phyloP scores from a whole-genome alignment of 805 yeast genomes.

The Spathaspora passalidarum region DNA sequence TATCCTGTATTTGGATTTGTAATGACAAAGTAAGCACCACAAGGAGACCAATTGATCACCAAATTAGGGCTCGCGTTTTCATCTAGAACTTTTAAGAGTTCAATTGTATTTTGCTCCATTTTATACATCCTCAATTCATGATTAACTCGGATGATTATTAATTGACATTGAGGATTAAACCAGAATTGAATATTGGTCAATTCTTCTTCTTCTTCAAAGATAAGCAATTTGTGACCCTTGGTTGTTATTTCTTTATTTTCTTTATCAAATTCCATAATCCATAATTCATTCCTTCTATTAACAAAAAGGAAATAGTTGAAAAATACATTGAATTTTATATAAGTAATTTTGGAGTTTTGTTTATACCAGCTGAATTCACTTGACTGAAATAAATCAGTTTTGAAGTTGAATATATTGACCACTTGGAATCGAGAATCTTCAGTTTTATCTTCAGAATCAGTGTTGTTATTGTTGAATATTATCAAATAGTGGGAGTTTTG shows the following conservation, averaged over 20 bases:
- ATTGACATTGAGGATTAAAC: slow-evolving; percentile 23
- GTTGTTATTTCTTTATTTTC: slow-evolving; percentile 9
- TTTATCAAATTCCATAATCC: slow-evolving; percentile 17
- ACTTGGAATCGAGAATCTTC: slow-evolving; percentile 25
- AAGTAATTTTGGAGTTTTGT: slow-evolving; percentile 13
- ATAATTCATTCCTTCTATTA: slow-evolving; percentile 22
- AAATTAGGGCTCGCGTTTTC: slow-evolving; percentile 1
- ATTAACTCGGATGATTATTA: slow-evolving; percentile 15
- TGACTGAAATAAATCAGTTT: slow-evolving; percentile 24
- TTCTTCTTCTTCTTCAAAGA: slow-evolving; percentile 1
- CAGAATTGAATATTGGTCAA: neutral
- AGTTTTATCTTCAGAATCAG: slow-evolving; percentile 7
- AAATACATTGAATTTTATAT: slow-evolving; percentile 23
- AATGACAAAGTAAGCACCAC: slow-evolving; percentile 30
- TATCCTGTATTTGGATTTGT: slow-evolving; percentile 16
- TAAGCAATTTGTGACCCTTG: slow-evolving; percentile 14
- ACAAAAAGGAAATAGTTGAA: slow-evolving; percentile 27
- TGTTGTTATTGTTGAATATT: slow-evolving; percentile 21
- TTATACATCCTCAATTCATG: slow-evolving; percentile 9
- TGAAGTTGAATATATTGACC: slow-evolving; percentile 29
- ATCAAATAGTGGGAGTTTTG: slow-evolving; percentile 38
- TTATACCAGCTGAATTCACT: slow-evolving; percentile 29
- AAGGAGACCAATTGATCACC: slow-evolving; percentile 29
- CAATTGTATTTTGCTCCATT: slow-evolving; percentile 7
- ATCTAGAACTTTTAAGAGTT: slow-evolving; percentile 12